These are phyloP conservation scores for Xylariaceae sp. DNA, from an alignment of 2,329 filamentous ascomycete genomes.

Conservation along the genomic window DNA sequence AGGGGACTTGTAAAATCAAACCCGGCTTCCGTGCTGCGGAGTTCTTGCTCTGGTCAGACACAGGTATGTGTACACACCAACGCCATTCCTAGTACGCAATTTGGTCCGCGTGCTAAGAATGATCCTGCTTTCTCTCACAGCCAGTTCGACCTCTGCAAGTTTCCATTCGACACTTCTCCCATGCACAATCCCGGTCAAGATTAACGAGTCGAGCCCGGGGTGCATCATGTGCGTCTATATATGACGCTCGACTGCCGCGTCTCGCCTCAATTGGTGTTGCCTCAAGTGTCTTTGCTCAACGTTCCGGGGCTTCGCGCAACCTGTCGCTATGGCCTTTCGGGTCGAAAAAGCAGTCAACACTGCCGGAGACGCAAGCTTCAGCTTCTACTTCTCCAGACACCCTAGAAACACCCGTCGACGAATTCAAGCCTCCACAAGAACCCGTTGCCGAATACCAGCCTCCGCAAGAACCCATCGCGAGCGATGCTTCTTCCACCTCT, in stretches of 20 bases:
- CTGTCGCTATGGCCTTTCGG: slow-evolving; percentile 38
- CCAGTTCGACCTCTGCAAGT: slow-evolving; percentile 17
- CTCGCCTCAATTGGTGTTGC: slow-evolving; percentile 23
- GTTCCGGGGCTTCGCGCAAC: slow-evolving; percentile 35
- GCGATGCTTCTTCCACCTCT: slow-evolving; percentile 9
- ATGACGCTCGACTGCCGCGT: slow-evolving; percentile 17
- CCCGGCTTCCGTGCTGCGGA: slow-evolving; percentile 46
- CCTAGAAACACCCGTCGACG: slow-evolving; percentile 17
- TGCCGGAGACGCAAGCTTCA: slow-evolving; percentile 22
- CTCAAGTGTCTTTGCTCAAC: slow-evolving; percentile 33
- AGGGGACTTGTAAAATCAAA: slow-evolving; percentile 53
- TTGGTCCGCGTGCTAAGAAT: slow-evolving; percentile 7
- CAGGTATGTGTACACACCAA: slow-evolving; percentile 37
- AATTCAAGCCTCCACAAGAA: slow-evolving; percentile 8
- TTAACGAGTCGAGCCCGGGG: slow-evolving; percentile 17
- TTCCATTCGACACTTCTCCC: slow-evolving; percentile 30
- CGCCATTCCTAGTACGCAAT: background rate
- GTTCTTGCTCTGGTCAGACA: slow-evolving; percentile 26
- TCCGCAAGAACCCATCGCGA: slow-evolving; percentile 8
- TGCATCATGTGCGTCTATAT: slow-evolving; percentile 21
- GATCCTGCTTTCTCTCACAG: slow-evolving; percentile 14
- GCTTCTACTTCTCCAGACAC: slow-evolving; percentile 15
- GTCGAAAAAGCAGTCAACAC: slow-evolving; percentile 27
- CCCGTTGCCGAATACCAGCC: slow-evolving; percentile 9
- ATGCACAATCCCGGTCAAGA: slow-evolving; percentile 20